A percentile compares a stretch with the other conserved stretches of the same genome.
phyloP scores from a whole-genome alignment of 164 flowering plant genomes.

The Piper betle region DNA sequence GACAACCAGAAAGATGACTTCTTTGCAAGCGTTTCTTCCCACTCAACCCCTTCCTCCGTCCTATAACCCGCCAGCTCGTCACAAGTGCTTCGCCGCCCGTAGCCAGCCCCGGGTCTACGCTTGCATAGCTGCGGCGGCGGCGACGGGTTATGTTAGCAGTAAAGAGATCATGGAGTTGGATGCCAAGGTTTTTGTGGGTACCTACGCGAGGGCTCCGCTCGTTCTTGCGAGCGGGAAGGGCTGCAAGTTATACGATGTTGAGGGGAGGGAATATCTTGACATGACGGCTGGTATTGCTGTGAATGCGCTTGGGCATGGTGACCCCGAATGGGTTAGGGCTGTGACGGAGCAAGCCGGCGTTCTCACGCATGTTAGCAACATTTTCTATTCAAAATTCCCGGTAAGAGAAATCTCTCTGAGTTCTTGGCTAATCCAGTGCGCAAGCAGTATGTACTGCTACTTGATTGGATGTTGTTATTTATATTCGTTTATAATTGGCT shows the following conservation, averaged over 20 bases:
- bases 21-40: slow-evolving; percentile 2
- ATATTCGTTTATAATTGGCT: too few species aligned
- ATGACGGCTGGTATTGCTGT: slow-evolving; percentile 78
- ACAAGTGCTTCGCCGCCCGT: slow-evolving; percentile 2
- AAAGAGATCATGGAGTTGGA: slow-evolving; percentile 55
- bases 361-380: slow-evolving; percentile 74
- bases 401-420: slow-evolving; percentile 16
- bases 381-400: slow-evolving; percentile 63
- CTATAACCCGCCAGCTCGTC: neutral
- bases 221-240: slow-evolving; percentile 67
- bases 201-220: slow-evolving; percentile 62
- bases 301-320: slow-evolving; percentile 84
- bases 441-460: too few species aligned
- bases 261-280: slow-evolving; percentile 85
- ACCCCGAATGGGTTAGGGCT: slow-evolving; percentile 63
- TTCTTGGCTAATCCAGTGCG: slow-evolving; percentile 1
- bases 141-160: slow-evolving; percentile 12
- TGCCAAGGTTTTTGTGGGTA: slow-evolving; percentile 46
- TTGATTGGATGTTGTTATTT: too few species aligned
- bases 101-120: neutral
- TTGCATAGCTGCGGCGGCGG: slow-evolving; percentile 13
- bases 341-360: slow-evolving; percentile 46
- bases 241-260: slow-evolving; percentile 66
- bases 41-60: slow-evolving; percentile 5
- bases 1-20: slow-evolving; percentile 7